A percentile compares a stretch with the other conserved stretches of the same genome.
These are phyloP conservation scores for Xylaria sp. DNA, from an alignment of 2,329 filamentous ascomycete genomes.

Conservation along the genomic window DNA sequence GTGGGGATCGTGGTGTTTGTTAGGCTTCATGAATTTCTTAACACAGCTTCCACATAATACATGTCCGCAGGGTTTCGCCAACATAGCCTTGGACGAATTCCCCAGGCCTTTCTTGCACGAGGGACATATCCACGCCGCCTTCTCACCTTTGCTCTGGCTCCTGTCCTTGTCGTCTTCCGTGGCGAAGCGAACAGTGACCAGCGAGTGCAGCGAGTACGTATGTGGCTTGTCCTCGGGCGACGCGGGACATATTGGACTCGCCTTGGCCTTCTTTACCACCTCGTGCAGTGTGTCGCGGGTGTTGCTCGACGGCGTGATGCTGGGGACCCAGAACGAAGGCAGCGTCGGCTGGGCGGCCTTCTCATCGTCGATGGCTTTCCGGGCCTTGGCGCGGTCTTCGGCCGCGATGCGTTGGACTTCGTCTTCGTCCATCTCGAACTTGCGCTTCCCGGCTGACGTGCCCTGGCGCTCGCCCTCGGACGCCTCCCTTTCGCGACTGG, in stretches of 20 bases:
- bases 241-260: slow-evolving; percentile 79
- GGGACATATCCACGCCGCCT: slow-evolving; percentile 72
- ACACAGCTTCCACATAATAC: slow-evolving; percentile 89
- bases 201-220: slow-evolving; percentile 78
- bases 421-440: slow-evolving; percentile 82
- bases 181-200: slow-evolving; percentile 81
- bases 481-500: slow-evolving; percentile 35
- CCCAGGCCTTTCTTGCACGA: slow-evolving; percentile 84
- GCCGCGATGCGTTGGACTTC: slow-evolving; percentile 77
- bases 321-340: slow-evolving; percentile 93
- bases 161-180: slow-evolving; percentile 70
- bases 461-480: slow-evolving; percentile 40
- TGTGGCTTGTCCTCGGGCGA: slow-evolving; percentile 75
- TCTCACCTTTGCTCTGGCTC: slow-evolving; percentile 42
- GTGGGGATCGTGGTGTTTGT: slow-evolving; percentile 66
- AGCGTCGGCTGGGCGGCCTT: slow-evolving; percentile 75
- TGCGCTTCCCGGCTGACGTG: slow-evolving; percentile 70
- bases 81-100: slow-evolving; percentile 83
- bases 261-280: slow-evolving; percentile 71
- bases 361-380: slow-evolving; percentile 77
- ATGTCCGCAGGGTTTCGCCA: slow-evolving; percentile 90
- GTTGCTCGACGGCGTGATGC: slow-evolving; percentile 77
- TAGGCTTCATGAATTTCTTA: slow-evolving; percentile 80
- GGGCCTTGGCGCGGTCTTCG: slow-evolving; percentile 76
- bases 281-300: slow-evolving; percentile 67